phyloP scores from a whole-genome alignment of 78 protist species.

The Paulinella micropora region DNA sequence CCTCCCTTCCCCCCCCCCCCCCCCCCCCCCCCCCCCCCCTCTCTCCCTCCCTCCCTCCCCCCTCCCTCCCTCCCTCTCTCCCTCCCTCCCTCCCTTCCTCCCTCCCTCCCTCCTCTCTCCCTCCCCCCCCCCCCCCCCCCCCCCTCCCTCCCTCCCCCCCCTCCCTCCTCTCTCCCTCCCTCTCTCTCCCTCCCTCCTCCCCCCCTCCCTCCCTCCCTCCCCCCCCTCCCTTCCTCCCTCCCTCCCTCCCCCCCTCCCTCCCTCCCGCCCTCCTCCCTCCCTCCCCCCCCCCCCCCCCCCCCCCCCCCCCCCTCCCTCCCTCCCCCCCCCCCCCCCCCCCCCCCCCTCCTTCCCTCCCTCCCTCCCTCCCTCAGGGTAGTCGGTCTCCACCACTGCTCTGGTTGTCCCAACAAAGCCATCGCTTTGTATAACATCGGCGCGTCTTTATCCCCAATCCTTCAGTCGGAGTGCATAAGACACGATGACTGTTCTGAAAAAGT shows the following conservation, averaged over 20 bases:
- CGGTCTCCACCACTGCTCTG: too few species aligned
- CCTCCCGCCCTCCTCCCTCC: background rate
- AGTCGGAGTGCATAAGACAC: too few species aligned
- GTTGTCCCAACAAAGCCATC: too few species aligned
- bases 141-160: background rate
- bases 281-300: background rate
- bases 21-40: background rate
- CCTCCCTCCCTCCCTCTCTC: background rate
- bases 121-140: background rate
- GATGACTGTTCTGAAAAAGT: too few species aligned
- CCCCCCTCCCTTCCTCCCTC: background rate
- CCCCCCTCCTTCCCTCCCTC: background rate
- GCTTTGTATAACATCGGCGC: too few species aligned
- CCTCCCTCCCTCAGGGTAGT: background rate
- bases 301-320: background rate
- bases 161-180: background rate
- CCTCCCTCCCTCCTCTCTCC: background rate
- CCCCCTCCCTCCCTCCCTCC: background rate
- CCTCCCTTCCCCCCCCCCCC: background rate
- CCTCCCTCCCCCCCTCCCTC: background rate
- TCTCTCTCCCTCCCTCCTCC: background rate
- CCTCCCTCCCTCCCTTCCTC: background rate
- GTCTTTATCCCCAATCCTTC: too few species aligned
- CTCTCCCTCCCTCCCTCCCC: background rate
- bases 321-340: background rate